Evolutionary conservation across 2,329 filamentous ascomycete genomes (phyloP).

Genomic region (Curvularia eragrostidis): DNA sequence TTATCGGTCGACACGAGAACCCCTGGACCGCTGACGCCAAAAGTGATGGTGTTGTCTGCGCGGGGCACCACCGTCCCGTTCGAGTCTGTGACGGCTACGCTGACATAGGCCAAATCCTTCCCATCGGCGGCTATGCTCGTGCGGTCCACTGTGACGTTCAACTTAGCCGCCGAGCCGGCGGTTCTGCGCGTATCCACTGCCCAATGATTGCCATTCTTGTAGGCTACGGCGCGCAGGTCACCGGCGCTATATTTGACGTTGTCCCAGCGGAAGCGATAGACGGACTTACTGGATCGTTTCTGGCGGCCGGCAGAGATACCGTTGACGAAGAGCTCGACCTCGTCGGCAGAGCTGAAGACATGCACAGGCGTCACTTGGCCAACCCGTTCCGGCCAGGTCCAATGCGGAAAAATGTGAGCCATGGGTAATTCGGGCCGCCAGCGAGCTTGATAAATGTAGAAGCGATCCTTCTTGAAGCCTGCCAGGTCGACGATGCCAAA

Average conservation of each 20-base stretch:
- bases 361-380: slow-evolving; percentile 61
- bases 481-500: slow-evolving; percentile 65
- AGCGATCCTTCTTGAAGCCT: slow-evolving; percentile 64
- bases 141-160: too few species aligned
- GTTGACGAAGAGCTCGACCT: slow-evolving; percentile 64
- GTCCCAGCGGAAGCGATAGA: slow-evolving; percentile 64
- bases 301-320: slow-evolving; percentile 54
- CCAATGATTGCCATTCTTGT: too few species aligned
- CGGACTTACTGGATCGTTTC: slow-evolving; percentile 39
- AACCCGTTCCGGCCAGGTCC: slow-evolving; percentile 60
- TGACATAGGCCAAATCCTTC: too few species aligned
- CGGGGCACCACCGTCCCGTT: too few species aligned
- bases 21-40: too few species aligned
- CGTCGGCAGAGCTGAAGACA: slow-evolving; percentile 60
- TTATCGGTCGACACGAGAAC: too few species aligned
- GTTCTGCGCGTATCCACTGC: too few species aligned
- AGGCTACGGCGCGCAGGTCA: slow-evolving; percentile 27
- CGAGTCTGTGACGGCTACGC: too few species aligned
- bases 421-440: slow-evolving; percentile 58
- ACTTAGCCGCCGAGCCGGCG: too few species aligned
- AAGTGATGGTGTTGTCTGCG: too few species aligned
- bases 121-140: too few species aligned
- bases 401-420: slow-evolving; percentile 63
- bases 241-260: slow-evolving; percentile 58
- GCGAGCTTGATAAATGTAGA: slow-evolving; percentile 61